phyloP scores from a whole-genome alignment of 2,329 filamentous ascomycete species.

The Cercospora sojina region DNA sequence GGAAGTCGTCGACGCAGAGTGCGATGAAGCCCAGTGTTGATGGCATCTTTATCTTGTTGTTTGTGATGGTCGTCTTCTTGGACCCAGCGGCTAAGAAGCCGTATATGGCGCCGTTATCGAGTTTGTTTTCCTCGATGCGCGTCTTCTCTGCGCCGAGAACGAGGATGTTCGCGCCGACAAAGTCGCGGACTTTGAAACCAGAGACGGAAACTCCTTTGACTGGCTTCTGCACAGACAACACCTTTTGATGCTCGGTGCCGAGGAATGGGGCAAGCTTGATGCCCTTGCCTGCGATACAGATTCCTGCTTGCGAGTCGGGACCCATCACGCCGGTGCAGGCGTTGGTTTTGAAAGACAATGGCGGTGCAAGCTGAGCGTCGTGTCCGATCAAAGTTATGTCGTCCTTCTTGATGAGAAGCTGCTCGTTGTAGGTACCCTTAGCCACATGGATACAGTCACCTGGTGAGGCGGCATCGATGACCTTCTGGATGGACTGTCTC shows the following conservation, averaged over 20 bases:
- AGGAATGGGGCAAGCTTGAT: not conserved
- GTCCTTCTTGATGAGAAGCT: not conserved
- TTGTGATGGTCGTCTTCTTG: not conserved
- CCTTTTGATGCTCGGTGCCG: not conserved
- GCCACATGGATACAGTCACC: not conserved
- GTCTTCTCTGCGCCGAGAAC: not conserved
- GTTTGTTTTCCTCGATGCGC: not conserved
- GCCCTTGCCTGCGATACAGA: not conserved
- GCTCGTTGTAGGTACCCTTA: not conserved
- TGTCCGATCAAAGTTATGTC: slow-evolving; percentile 1
- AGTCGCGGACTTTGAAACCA: not conserved
- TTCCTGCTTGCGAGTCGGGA: not conserved
- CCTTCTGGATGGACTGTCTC: not conserved
- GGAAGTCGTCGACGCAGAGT: not conserved
- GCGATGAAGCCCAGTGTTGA: not conserved
- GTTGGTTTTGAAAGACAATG: not conserved
- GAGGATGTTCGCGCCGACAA: not conserved
- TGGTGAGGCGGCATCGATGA: not conserved
- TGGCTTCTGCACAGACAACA: not conserved
- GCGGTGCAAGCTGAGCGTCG: not conserved
- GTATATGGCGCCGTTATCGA: not conserved
- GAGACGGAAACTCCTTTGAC: not conserved
- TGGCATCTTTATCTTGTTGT: not conserved
- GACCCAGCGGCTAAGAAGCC: not conserved
- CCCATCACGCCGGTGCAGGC: not conserved